These are phyloP conservation scores for Cytospora schulzeri DNA, from an alignment of 2,329 filamentous ascomycete species.

Conservation along the genomic window DNA sequence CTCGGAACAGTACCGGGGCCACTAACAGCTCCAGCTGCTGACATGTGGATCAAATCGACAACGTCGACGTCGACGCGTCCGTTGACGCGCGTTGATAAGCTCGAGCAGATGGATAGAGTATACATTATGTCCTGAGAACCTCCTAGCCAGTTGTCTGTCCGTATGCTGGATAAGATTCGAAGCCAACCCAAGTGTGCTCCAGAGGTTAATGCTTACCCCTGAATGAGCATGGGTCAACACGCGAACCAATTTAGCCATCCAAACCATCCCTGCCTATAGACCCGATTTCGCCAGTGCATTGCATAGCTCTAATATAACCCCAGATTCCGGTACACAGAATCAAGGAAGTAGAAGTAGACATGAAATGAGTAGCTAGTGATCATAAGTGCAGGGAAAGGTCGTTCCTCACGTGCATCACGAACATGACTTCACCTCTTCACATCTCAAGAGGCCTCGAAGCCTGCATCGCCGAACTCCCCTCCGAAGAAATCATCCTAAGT, in stretches of 20 bases:
- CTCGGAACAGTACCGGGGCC: background rate
- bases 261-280: background rate
- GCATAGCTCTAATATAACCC: background rate
- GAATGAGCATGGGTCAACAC: background rate
- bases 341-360: background rate
- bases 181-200: too few species aligned
- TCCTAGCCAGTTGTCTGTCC: too few species aligned
- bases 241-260: background rate
- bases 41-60: background rate
- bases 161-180: too few species aligned
- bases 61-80: background rate
- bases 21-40: too few species aligned
- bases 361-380: background rate
- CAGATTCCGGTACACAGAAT: background rate
- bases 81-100: background rate
- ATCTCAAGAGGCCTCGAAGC: conserved; percentile 12
- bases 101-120: too few species aligned
- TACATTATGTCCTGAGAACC: too few species aligned
- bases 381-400: too few species aligned
- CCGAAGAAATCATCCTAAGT: conserved; percentile 5
- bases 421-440: conserved; percentile 13
- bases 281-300: background rate
- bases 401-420: conserved; percentile 5
- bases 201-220: background rate
- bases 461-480: background rate